A percentile compares a stretch with the other conserved stretches of the same genome.
Evolutionary conservation across 805 yeast genomes (phyloP).

Genomic region (Sugiyamaella floridensis): DNA sequence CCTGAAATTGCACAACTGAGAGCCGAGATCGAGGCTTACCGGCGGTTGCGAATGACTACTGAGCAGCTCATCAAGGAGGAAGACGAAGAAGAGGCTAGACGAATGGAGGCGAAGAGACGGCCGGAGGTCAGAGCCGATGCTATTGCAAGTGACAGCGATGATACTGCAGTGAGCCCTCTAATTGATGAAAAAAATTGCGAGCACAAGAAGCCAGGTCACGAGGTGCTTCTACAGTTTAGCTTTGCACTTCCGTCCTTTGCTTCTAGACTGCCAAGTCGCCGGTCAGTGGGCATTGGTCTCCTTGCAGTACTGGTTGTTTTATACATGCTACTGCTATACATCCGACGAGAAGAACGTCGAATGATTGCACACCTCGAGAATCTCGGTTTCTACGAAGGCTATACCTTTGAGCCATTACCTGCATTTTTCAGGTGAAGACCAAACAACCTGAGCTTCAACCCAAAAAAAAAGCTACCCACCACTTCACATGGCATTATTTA

Average conservation of each 20-base stretch:
- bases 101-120: neutral
- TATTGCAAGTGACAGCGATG: no score
- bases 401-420: slow-evolving; percentile 5
- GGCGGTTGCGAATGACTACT: neutral
- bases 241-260: neutral
- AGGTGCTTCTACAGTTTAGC: neutral
- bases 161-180: no score
- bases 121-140: no score
- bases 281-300: neutral
- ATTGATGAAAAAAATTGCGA: neutral
- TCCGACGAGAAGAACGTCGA: slow-evolving; percentile 1
- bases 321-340: neutral
- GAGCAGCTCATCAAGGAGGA: neutral
- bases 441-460: neutral
- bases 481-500: no score
- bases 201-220: neutral
- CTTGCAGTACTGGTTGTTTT: neutral
- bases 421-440: neutral
- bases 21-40: neutral
- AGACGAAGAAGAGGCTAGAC: neutral
- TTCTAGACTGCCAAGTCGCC: neutral
- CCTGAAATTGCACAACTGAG: neutral
- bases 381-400: slow-evolving; percentile 3
- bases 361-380: neutral
- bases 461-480: no score